A percentile compares a stretch with the other conserved stretches of the same genome.
Conservation (phyloP, 768 basidiomycete species). For the Pisolithus microcarpus region DNA sequence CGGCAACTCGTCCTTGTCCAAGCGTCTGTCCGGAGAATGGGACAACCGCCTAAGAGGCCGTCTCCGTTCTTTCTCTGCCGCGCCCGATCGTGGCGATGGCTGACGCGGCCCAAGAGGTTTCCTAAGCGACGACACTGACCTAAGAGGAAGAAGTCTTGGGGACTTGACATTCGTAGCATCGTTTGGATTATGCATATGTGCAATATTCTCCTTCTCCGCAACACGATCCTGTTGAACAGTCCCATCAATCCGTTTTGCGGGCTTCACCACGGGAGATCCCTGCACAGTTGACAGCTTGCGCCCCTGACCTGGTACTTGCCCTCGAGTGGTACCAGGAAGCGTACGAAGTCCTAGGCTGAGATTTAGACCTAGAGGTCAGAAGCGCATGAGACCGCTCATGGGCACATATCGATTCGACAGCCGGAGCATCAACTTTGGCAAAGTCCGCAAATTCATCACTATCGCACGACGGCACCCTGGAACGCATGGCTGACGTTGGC, state of each 20-base stretch:
- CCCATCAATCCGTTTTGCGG: slow-evolving; percentile 9
- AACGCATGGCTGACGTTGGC: not conserved
- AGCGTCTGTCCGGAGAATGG: not conserved
- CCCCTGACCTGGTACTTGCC: slow-evolving; percentile 3
- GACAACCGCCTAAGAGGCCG: not conserved
- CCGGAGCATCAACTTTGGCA: not conserved
- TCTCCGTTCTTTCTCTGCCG: slow-evolving; percentile 5
- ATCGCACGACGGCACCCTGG: no score
- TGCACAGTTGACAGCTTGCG: slow-evolving; percentile 26
- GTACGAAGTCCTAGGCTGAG: slow-evolving; percentile 28
- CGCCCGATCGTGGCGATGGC: slow-evolving; percentile 9
- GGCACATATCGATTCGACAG: not conserved
- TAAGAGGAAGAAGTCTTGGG: slow-evolving; percentile 5
- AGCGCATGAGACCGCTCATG: slow-evolving; percentile 1
- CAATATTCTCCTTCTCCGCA: not conserved
- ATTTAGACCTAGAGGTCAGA: slow-evolving; percentile 24
- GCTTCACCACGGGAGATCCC: slow-evolving; percentile 18
- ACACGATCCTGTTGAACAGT: not conserved
- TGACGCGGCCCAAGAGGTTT: slow-evolving; percentile 18
- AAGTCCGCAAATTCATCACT: not conserved
- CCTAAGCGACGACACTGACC: slow-evolving; percentile 19
- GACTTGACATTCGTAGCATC: slow-evolving; percentile 7
- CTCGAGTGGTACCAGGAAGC: slow-evolving; percentile 4
- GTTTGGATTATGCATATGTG: slow-evolving; percentile 7
- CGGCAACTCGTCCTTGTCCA: not conserved